These are phyloP conservation scores for Suillus clintonianus DNA, from an alignment of 768 basidiomycete species.

Conservation along the genomic window DNA sequence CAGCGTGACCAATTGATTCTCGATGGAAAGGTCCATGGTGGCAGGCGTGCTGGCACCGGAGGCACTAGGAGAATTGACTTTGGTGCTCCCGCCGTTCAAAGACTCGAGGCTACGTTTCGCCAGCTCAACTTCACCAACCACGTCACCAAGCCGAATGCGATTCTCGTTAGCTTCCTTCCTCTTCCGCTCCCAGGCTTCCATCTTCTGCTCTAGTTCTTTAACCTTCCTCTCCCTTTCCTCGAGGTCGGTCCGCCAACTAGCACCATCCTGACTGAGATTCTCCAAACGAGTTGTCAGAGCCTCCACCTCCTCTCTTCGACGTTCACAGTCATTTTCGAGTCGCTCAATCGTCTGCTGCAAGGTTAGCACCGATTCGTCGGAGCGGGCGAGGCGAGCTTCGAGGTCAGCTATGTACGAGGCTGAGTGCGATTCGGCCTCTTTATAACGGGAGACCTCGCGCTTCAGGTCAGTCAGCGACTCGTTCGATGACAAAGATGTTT, in stretches of 20 bases:
- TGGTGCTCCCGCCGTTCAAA: constrained; percentile 27
- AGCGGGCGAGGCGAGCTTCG: constrained; percentile 75
- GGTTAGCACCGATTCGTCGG: constrained; percentile 73
- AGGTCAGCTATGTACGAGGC: constrained; percentile 83
- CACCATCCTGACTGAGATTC: constrained; percentile 67
- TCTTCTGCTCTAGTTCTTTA: constrained; percentile 72
- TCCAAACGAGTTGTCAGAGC: constrained; percentile 73
- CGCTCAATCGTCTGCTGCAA: constrained; percentile 72
- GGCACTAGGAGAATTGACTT: constrained; percentile 31
- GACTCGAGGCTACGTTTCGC: constrained; percentile 70
- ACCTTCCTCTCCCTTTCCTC: constrained; percentile 81
- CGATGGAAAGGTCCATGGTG: constrained; percentile 42
- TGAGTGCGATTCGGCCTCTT: constrained; percentile 73
- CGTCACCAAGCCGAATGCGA: constrained; percentile 61
- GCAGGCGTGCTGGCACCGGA: constrained; percentile 31
- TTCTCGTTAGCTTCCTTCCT: constrained; percentile 68
- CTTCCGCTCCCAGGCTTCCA: constrained; percentile 77
- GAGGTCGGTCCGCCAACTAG: constrained; percentile 82
- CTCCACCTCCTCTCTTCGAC: constrained; percentile 71
- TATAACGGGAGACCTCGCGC: constrained; percentile 78
- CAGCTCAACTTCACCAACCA: constrained; percentile 70
- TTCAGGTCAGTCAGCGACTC: constrained; percentile 82
- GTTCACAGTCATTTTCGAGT: constrained; percentile 75
- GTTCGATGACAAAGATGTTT: constrained; percentile 71
- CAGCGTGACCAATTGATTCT: constrained; percentile 69